Conservation (phyloP, 1,139 yeast species). For the Geotrichum reessii region DNA sequence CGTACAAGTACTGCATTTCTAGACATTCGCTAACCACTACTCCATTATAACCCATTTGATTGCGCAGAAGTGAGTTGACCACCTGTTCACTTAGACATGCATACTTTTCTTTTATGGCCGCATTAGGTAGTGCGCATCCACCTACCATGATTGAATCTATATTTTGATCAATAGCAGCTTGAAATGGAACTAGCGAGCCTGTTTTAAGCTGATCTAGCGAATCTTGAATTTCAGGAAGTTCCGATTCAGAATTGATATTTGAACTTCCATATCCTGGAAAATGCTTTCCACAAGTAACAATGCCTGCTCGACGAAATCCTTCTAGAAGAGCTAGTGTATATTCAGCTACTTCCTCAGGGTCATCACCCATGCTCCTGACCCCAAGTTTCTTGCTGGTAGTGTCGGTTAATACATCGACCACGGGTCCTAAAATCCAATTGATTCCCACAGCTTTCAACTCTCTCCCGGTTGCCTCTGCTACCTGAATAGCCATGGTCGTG, state of each 20-base stretch:
- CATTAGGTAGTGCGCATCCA: slow-evolving; percentile 65
- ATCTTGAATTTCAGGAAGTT: slow-evolving; percentile 56
- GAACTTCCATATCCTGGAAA: slow-evolving; percentile 67
- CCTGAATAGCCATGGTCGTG: slow-evolving; percentile 46
- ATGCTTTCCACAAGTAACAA: slow-evolving; percentile 56
- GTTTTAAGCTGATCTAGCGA: slow-evolving; percentile 50
- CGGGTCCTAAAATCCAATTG: slow-evolving; percentile 58
- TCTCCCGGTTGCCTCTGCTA: slow-evolving; percentile 51
- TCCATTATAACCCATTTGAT: slow-evolving; percentile 52
- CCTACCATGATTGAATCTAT: slow-evolving; percentile 58
- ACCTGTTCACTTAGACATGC: slow-evolving; percentile 60
- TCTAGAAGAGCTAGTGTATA: slow-evolving; percentile 52
- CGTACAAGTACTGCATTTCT: slow-evolving; percentile 60
- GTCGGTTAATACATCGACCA: slow-evolving; percentile 56
- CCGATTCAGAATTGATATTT: slow-evolving; percentile 52
- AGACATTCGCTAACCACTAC: slow-evolving; percentile 60
- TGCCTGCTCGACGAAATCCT: slow-evolving; percentile 54
- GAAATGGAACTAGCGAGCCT: slow-evolving; percentile 51
- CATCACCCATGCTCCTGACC: slow-evolving; percentile 58
- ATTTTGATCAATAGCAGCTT: slow-evolving; percentile 45
- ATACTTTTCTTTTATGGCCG: slow-evolving; percentile 56
- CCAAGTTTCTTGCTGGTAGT: slow-evolving; percentile 55
- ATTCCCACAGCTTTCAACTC: slow-evolving; percentile 54
- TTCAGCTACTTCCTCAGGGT: slow-evolving; percentile 52
- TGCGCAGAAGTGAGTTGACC: slow-evolving; percentile 48